These are phyloP conservation scores for Lactifluus subvellereus DNA, from an alignment of 768 basidiomycete genomes.

Conservation along the genomic window DNA sequence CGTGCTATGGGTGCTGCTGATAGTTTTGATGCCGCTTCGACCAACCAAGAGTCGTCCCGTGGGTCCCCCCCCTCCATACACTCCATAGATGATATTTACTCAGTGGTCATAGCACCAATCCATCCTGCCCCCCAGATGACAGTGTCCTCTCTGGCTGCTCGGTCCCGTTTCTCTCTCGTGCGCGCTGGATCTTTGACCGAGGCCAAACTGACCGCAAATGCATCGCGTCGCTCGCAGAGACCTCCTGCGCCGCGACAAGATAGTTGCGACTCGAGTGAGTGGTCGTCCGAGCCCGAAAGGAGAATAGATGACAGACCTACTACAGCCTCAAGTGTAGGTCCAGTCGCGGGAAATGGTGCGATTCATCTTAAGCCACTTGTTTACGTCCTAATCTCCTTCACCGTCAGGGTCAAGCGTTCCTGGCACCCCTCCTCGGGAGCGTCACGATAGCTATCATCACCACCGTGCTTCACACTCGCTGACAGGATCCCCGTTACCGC, in stretches of 20 bases:
- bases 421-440: conserved; percentile 16
- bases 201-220: conserved; percentile 14
- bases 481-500: conserved; percentile 21
- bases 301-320: neutral
- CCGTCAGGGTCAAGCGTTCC: neutral
- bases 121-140: conserved; percentile 8
- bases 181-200: conserved; percentile 24
- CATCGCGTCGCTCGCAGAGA: conserved; percentile 6
- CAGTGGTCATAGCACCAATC: conserved; percentile 1
- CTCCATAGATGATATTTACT: neutral
- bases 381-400: neutral
- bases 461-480: conserved; percentile 24
- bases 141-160: conserved; percentile 4
- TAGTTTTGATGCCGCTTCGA: conserved; percentile 19
- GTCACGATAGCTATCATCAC: conserved; percentile 24
- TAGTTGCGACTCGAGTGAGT: conserved; percentile 17
- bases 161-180: conserved; percentile 14
- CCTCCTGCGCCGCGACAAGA: no score
- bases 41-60: conserved; percentile 17
- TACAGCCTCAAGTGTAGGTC: conserved; percentile 3
- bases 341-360: conserved; percentile 8
- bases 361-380: neutral
- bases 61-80: neutral
- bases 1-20: conserved; percentile 22
- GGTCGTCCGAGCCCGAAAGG: neutral